A percentile compares a stretch with the other conserved stretches of the same genome.
These are phyloP conservation scores for Debaryomyces sp. DNA, from an alignment of 1,139 yeast species.

Conservation along the genomic window DNA sequence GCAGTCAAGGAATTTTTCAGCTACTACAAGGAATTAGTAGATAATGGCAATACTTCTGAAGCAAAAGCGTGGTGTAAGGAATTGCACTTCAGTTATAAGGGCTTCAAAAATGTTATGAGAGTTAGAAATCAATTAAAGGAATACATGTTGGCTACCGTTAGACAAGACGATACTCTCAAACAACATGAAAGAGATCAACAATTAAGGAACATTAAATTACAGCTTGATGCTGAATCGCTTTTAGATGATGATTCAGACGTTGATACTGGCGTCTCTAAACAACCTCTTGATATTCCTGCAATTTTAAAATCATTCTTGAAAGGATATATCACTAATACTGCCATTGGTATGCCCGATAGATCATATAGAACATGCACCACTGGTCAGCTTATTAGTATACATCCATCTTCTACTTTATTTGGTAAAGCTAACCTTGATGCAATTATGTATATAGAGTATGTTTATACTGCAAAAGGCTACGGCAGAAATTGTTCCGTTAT, in stretches of 20 bases:
- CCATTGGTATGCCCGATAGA: slow-evolving; percentile 93
- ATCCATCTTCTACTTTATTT: slow-evolving; percentile 88
- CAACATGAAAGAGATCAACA: slow-evolving; percentile 30
- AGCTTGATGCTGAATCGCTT: slow-evolving; percentile 23
- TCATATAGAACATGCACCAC: slow-evolving; percentile 83
- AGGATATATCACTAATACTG: slow-evolving; percentile 85
- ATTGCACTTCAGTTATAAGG: slow-evolving; percentile 73
- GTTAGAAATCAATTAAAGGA: slow-evolving; percentile 75
- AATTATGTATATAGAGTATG: slow-evolving; percentile 92
- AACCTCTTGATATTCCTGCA: slow-evolving; percentile 54
- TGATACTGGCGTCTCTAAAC: slow-evolving; percentile 21
- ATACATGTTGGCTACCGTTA: slow-evolving; percentile 59
- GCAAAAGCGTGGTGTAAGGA: slow-evolving; percentile 83
- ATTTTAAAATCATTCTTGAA: slow-evolving; percentile 76
- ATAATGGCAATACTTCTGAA: slow-evolving; percentile 42
- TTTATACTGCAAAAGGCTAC: slow-evolving; percentile 89
- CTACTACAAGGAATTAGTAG: slow-evolving; percentile 53
- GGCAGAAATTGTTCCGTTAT: slow-evolving; percentile 88
- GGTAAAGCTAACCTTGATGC: slow-evolving; percentile 80
- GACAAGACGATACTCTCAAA: slow-evolving; percentile 38
- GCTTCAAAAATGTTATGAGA: slow-evolving; percentile 74
- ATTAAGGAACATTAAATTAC: slow-evolving; percentile 28
- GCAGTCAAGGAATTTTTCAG: slow-evolving; percentile 79
- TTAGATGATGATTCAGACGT: slow-evolving; percentile 23
- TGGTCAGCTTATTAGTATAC: slow-evolving; percentile 82